phyloP scores from a whole-genome alignment of 1,139 yeast species.

The Candida buenavistaensis region DNA sequence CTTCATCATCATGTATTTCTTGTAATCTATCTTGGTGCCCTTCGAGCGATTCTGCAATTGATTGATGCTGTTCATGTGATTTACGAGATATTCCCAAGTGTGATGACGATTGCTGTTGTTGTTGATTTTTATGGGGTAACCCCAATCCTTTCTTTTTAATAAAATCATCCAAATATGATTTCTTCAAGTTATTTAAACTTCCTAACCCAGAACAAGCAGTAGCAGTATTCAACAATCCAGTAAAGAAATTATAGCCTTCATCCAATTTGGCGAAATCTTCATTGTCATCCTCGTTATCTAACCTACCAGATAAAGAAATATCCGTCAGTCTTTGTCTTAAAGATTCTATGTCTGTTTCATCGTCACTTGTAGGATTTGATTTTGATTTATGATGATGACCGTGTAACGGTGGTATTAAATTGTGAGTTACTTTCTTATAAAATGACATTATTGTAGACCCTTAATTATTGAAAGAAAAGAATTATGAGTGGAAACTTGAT shows the following conservation, averaged over 20 bases:
- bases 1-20: too few relatives aligned
- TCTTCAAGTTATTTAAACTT: constrained; percentile 12
- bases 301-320: constrained; percentile 3
- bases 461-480: too few relatives aligned
- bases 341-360: too few relatives aligned
- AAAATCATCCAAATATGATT: constrained; percentile 19
- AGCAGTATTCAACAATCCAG: constrained; percentile 51
- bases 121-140: neutral
- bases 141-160: constrained; percentile 10
- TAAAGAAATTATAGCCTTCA: constrained; percentile 30
- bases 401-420: constrained; percentile 5
- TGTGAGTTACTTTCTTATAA: constrained; percentile 7
- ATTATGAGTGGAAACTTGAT: neutral
- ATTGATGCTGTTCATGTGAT: neutral
- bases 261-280: constrained; percentile 25
- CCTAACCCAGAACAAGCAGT: constrained; percentile 52
- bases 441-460: constrained; percentile 3
- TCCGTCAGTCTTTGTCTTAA: constrained; percentile 1
- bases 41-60: neutral
- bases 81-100: too few relatives aligned
- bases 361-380: constrained; percentile 3
- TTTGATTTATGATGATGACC: neutral
- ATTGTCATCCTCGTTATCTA: constrained; percentile 16
- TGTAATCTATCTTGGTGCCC: neutral
- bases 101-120: constrained; percentile 3